Base-by-base conservation (phyloP, 1,284 basidiomycete genomes). In the Pseudomicrostroma phylloplanum region DNA sequence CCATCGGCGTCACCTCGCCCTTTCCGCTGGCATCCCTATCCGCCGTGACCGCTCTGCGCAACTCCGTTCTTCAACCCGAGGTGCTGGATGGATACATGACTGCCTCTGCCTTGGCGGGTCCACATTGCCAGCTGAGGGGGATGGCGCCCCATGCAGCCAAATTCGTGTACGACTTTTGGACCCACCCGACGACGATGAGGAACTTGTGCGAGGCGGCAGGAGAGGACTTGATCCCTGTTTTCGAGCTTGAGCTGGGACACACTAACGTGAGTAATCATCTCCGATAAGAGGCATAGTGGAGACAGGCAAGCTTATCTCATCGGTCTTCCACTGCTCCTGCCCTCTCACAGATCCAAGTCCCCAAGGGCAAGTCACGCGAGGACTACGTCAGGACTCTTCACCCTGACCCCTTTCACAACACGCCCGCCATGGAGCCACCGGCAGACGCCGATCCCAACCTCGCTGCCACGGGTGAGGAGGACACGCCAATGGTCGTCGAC, bases 201-300 rank as follows among this genome's bases (percentile, higher is more conserved):
- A 66, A 67, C 0, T 64, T 71, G 40, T 64, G 64, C 51, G 64
- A 76, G 19, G 74, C 74, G 1, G 73, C 74, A 2, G 71, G 73
- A 8, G 66, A 73, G 23, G 74, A 76, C 2, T 63, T 76, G 1
- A 65, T 73, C 8, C 63, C 63, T 0, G 55, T 65, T 25, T 65
- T 64, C 30, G 63, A 65, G 30, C 57, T 43, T 30, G 63, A 65
- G 58, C 15, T 61, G n/a, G 55, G 60, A 15, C 43, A 40, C 55
- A 42, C 41, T n/a, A 42, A 57, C 30, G 55, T 25, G 56, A 63
- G 41, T 19, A 41, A 4, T 30, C 21, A 13, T n/a, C 26, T 55
- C 17, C n/a, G 25, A 17, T 55, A 9, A 36, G 30, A 36, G 30
- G 9, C 9, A 9, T 36, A 36, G 30, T 36, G 3, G 25, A 3